Evolutionary conservation across 306 rosid genomes (phyloP).

Genomic region (Cucumis cinereus): DNA sequence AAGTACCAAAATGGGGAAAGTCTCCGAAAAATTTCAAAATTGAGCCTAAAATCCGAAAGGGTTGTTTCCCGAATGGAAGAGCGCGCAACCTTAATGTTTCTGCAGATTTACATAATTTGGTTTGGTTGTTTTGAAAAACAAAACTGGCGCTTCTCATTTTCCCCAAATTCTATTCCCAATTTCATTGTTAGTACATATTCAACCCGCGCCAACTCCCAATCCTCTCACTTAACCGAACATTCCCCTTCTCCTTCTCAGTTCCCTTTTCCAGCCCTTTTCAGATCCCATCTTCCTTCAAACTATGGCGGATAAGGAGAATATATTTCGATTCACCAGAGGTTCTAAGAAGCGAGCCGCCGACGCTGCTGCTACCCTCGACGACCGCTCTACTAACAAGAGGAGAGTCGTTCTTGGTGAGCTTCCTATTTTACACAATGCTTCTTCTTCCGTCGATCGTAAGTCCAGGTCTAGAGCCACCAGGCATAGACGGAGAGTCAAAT

Average conservation of each 20-base stretch:
- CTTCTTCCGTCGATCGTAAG: background rate
- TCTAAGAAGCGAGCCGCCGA: slow-evolving; percentile 5
- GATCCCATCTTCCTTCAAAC: background rate
- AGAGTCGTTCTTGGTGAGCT: slow-evolving; percentile 10
- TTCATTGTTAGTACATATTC: background rate
- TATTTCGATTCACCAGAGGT: background rate
- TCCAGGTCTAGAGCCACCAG: background rate
- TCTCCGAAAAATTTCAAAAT: background rate
- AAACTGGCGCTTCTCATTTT: slow-evolving; percentile 7
- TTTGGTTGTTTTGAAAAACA: background rate
- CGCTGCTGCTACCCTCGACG: background rate
- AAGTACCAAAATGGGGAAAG: slow-evolving; percentile 1
- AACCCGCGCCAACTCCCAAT: background rate
- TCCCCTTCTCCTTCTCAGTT: background rate
- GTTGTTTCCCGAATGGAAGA: background rate
- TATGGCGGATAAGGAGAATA: slow-evolving; percentile 9
- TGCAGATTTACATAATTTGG: background rate
- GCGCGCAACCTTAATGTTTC: slow-evolving; percentile 7
- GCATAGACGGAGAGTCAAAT: background rate
- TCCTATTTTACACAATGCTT: slow-evolving; percentile 8
- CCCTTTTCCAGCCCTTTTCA: background rate
- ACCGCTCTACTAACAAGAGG: background rate
- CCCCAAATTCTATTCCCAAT: background rate
- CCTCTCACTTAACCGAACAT: background rate
- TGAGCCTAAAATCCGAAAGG: background rate